Conservation (phyloP, 805 yeast genomes). For the Wickerhamomyces bisporus region DNA sequence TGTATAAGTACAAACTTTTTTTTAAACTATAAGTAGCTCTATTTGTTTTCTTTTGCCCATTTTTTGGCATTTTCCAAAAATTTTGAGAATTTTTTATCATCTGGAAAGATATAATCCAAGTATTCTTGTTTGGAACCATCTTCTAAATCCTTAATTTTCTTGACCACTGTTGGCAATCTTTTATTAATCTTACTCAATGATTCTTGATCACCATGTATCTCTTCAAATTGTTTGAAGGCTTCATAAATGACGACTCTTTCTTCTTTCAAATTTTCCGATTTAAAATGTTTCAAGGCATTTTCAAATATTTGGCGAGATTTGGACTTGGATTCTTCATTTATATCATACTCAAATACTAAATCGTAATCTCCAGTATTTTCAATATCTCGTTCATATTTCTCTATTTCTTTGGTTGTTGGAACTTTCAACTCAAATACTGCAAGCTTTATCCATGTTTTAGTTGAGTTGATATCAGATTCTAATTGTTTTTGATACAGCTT, state of each 20-base stretch:
- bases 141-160: constrained; percentile 33
- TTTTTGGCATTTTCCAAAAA: constrained; percentile 43
- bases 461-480: constrained; percentile 25
- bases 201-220: constrained; percentile 47
- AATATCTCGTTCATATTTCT: constrained; percentile 23
- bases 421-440: constrained; percentile 70
- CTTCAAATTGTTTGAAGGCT: constrained; percentile 62
- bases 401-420: constrained; percentile 51
- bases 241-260: constrained; percentile 51
- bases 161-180: constrained; percentile 52
- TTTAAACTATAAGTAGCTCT: neutral
- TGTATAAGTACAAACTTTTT: neutral
- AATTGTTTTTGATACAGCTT: constrained; percentile 39
- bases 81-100: constrained; percentile 39
- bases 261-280: constrained; percentile 29
- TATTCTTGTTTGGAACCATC: constrained; percentile 50
- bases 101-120: constrained; percentile 63
- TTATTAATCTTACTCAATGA: constrained; percentile 31
- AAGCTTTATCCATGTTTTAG: constrained; percentile 53
- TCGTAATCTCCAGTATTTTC: constrained; percentile 35
- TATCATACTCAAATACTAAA: constrained; percentile 41
- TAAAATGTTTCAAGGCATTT: constrained; percentile 43
- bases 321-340: constrained; percentile 44
- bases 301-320: constrained; percentile 54
- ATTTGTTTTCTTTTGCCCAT: constrained; percentile 35